phyloP scores from a whole-genome alignment of 441 rosid genomes.

The Populus hybrid region DNA sequence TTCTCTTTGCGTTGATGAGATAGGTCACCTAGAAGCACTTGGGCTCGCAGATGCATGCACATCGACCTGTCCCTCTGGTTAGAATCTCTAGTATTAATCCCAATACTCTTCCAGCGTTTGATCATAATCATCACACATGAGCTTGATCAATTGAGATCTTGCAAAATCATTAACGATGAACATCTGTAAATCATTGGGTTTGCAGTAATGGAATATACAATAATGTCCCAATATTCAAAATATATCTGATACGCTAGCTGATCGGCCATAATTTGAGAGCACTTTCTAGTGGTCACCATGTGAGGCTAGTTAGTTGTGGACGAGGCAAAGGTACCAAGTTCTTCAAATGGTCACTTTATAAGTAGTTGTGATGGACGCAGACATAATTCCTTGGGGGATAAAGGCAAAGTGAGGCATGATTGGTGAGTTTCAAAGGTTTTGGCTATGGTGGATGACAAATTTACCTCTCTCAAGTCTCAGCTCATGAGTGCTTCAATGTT shows the following conservation, averaged over 20 bases:
- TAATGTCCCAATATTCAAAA: not conserved
- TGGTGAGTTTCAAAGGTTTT: constrained; percentile 17
- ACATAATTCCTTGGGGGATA: constrained; percentile 13
- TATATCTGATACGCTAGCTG: not conserved
- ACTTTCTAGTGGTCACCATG: constrained; percentile 19
- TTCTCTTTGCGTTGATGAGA: constrained; percentile 19
- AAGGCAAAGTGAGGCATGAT: constrained; percentile 24
- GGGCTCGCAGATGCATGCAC: constrained; percentile 6
- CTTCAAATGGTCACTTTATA: constrained; percentile 7
- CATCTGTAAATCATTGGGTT: constrained; percentile 6
- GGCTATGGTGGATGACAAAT: constrained; percentile 20
- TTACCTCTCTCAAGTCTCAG: not conserved
- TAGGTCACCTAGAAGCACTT: constrained; percentile 17
- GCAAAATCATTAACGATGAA: constrained; percentile 12
- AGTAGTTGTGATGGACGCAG: not conserved
- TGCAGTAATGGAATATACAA: not conserved
- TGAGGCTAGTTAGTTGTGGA: constrained; percentile 13
- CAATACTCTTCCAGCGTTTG: not conserved
- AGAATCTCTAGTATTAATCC: not conserved
- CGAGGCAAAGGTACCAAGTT: constrained; percentile 27
- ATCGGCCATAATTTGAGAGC: not conserved
- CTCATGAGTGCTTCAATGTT: constrained; percentile 3
- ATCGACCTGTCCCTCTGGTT: not conserved
- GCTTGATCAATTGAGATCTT: constrained; percentile 8
- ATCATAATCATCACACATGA: constrained; percentile 11